Evolutionary conservation across 768 basidiomycete species (phyloP).

Genomic region (Harrya chromipes): DNA sequence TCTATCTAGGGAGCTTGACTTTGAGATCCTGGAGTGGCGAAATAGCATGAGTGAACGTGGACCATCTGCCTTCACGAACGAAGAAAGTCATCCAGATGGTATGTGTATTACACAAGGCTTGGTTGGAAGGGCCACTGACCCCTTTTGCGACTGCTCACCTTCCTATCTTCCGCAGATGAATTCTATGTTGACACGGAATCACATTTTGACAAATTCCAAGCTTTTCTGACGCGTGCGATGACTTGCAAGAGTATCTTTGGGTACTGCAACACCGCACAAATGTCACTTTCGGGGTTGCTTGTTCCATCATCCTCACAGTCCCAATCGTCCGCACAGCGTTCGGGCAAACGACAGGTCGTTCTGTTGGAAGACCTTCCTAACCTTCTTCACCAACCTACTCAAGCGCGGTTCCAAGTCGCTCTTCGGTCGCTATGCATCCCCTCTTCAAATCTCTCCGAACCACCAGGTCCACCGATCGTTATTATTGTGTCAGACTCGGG

Average conservation of each 20-base stretch:
- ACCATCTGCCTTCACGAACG: conserved; percentile 18
- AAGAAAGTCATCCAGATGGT: conserved; percentile 12
- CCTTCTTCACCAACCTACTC: conserved; percentile 69
- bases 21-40: conserved; percentile 85
- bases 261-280: conserved; percentile 6
- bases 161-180: conserved; percentile 9
- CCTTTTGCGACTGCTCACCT: too few species aligned
- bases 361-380: conserved; percentile 92
- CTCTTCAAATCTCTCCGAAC: conserved; percentile 18
- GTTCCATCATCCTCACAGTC: conserved; percentile 3
- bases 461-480: conserved; percentile 58
- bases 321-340: not conserved
- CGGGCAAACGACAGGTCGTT: conserved; percentile 53
- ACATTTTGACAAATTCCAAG: conserved; percentile 64
- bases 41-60: conserved; percentile 58
- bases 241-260: conserved; percentile 55
- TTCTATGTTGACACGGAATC: conserved; percentile 19
- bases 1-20: conserved; percentile 67
- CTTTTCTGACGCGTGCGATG: conserved; percentile 70
- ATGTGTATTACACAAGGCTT: not conserved
- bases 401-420: conserved; percentile 67
- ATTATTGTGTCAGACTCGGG: conserved; percentile 84
- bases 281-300: conserved; percentile 2
- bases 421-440: conserved; percentile 51
- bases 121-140: too few species aligned